These are phyloP conservation scores for Nannochloris sp. DNA, from an alignment of 139 green algal genomes.

Conservation along the genomic window DNA sequence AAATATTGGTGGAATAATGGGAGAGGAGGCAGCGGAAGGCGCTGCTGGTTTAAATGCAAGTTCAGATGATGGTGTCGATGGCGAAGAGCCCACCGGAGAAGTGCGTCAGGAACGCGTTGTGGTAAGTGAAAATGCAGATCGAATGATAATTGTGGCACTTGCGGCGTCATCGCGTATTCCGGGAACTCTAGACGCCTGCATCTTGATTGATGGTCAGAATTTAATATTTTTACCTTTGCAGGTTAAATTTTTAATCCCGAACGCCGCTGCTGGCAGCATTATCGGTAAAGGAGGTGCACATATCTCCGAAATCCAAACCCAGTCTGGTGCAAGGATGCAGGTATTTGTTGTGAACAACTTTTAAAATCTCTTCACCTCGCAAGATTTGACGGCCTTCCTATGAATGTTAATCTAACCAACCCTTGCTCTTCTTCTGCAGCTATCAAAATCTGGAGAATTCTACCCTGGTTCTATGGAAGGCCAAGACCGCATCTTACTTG, in stretches of 20 bases:
- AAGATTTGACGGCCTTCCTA: too few species aligned
- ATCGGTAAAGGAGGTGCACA: slow-evolving; percentile 67
- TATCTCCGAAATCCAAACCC: slow-evolving; percentile 68
- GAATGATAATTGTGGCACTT: too few species aligned
- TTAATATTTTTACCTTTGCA: too few species aligned
- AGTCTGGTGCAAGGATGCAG: slow-evolving; percentile 58
- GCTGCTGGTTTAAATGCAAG: too few species aligned
- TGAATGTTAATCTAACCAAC: not conserved
- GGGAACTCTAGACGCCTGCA: too few species aligned
- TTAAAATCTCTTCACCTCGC: slow-evolving; percentile 7
- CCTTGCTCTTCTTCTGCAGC: slow-evolving; percentile 15
- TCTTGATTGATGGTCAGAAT: too few species aligned
- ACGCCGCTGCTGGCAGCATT: slow-evolving; percentile 57
- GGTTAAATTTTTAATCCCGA: slow-evolving; percentile 68
- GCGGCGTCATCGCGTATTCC: too few species aligned
- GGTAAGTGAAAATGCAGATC: too few species aligned
- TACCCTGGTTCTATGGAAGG: slow-evolving; percentile 41
- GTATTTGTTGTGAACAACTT: slow-evolving; percentile 24
- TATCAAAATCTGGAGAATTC: slow-evolving; percentile 41
- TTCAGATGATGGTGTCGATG: too few species aligned
- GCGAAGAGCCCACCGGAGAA: too few species aligned
- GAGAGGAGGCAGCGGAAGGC: too few species aligned
- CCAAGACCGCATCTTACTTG: slow-evolving; percentile 67
- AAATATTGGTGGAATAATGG: too few species aligned
- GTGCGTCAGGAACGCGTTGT: not conserved